A percentile compares a stretch with the other conserved stretches of the same genome.
Conservation (phyloP, 805 yeast species). For the Candida vartiovaarae region DNA sequence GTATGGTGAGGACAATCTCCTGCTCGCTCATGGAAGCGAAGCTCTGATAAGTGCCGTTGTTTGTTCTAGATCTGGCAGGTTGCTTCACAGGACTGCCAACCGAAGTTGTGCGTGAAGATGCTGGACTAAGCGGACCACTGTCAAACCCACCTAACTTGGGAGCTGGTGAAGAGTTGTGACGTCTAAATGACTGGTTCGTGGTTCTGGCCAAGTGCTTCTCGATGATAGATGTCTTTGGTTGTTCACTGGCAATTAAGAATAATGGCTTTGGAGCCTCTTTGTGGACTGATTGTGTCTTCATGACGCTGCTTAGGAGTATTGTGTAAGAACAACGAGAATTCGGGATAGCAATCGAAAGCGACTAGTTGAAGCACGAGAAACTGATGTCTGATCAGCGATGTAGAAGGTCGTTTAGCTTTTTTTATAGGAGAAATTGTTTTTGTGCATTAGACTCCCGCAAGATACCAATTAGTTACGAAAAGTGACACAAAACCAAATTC, state of each 20-base stretch:
- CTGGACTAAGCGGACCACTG: not conserved
- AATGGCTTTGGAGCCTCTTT: slow-evolving; percentile 4
- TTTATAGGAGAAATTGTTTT: too few relatives aligned
- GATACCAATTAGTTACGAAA: too few relatives aligned
- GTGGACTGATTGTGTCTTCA: too few relatives aligned
- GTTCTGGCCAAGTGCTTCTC: slow-evolving; percentile 14
- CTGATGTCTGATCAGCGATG: too few relatives aligned
- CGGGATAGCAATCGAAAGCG: too few relatives aligned
- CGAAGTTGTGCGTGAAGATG: not conserved
- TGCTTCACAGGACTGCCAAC: not conserved
- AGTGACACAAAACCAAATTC: not conserved
- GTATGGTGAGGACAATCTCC: slow-evolving; percentile 7
- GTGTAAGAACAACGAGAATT: too few relatives aligned
- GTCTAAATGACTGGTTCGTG: not conserved
- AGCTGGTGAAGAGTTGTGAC: not conserved
- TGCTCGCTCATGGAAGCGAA: not conserved
- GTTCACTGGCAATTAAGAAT: slow-evolving; percentile 7
- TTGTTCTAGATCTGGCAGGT: not conserved
- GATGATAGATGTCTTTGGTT: slow-evolving; percentile 16
- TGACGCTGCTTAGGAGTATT: too few relatives aligned
- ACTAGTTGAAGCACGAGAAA: too few relatives aligned
- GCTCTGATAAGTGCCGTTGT: not conserved
- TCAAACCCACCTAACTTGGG: not conserved
- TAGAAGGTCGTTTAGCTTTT: too few relatives aligned
- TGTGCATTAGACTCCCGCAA: too few relatives aligned